Evolutionary conservation across 2,329 filamentous ascomycete genomes (phyloP).

Genomic region (Rhynchosporium secalis): DNA sequence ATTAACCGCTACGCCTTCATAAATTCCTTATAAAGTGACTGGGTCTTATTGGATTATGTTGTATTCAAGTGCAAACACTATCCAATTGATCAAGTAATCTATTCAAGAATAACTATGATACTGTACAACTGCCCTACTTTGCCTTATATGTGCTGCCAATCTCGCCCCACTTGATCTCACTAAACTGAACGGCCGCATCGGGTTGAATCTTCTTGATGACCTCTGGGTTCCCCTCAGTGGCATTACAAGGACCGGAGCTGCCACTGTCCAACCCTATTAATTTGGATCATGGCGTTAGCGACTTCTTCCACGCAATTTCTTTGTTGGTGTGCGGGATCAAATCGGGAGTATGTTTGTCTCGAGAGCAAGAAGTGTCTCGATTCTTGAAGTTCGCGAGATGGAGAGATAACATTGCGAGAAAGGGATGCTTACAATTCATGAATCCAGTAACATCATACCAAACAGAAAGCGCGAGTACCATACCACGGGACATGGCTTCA

Average conservation of each 20-base stretch:
- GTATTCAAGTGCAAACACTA: not conserved
- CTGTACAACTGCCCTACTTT: not conserved
- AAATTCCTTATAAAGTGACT: too few species aligned
- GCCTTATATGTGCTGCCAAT: slow-evolving; percentile 50
- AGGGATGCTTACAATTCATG: slow-evolving; percentile 47
- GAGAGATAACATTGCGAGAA: too few species aligned
- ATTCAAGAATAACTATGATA: not conserved
- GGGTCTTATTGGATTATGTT: too few species aligned
- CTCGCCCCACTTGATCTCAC: slow-evolving; percentile 59
- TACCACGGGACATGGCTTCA: slow-evolving; percentile 51
- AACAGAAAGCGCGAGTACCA: slow-evolving; percentile 55
- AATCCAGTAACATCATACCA: slow-evolving; percentile 55
- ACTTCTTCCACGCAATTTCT: too few species aligned
- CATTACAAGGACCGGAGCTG: slow-evolving; percentile 54
- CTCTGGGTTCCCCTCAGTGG: slow-evolving; percentile 52
- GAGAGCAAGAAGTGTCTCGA: too few species aligned
- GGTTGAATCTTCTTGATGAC: slow-evolving; percentile 50
- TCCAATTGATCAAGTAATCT: not conserved
- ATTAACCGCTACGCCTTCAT: too few species aligned
- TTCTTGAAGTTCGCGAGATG: too few species aligned
- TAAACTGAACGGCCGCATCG: slow-evolving; percentile 53
- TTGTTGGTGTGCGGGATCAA: too few species aligned
- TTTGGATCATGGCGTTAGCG: too few species aligned
- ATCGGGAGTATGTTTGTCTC: too few species aligned
- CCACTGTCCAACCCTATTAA: slow-evolving; percentile 50